Evolutionary conservation across 495 filamentous ascomycete species (phyloP).

Genomic region (Penicillium malachiteum): DNA sequence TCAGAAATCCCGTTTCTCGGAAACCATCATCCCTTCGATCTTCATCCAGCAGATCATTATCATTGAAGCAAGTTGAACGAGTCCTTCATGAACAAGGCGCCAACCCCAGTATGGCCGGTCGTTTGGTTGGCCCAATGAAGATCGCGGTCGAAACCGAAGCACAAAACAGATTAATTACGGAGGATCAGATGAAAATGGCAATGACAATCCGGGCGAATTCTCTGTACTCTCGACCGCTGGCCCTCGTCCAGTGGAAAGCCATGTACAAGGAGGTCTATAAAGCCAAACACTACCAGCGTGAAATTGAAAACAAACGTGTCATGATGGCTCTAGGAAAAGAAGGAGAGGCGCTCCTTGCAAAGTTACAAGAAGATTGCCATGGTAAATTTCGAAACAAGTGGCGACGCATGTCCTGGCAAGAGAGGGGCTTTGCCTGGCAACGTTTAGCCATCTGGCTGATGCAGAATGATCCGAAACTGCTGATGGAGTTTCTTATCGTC

Average conservation of each 20-base stretch:
- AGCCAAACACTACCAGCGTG: slow-evolving; percentile 21
- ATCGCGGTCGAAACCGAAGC: not conserved
- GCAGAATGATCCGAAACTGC: slow-evolving; percentile 37
- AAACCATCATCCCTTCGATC: too few species aligned
- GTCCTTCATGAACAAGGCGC: too few species aligned
- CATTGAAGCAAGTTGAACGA: too few species aligned
- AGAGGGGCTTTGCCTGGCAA: slow-evolving; percentile 47
- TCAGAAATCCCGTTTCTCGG: too few species aligned
- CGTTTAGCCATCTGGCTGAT: slow-evolving; percentile 53
- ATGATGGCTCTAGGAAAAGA: slow-evolving; percentile 14
- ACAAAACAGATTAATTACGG: slow-evolving; percentile 19
- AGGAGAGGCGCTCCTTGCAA: slow-evolving; percentile 24
- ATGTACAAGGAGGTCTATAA: slow-evolving; percentile 26
- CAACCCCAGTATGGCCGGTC: too few species aligned
- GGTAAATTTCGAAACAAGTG: slow-evolving; percentile 45
- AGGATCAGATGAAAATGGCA: slow-evolving; percentile 17
- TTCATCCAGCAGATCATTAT: too few species aligned
- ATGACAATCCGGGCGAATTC: slow-evolving; percentile 19
- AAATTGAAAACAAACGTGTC: slow-evolving; percentile 12
- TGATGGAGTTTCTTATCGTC: slow-evolving; percentile 47
- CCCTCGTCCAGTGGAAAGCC: slow-evolving; percentile 25
- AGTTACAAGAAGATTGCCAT: slow-evolving; percentile 21
- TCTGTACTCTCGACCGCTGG: slow-evolving; percentile 22
- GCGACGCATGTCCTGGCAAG: slow-evolving; percentile 24
- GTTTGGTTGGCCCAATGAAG: too few species aligned